Base-by-base conservation (phyloP, 768 basidiomycete species). In the Suillus discolor region DNA sequence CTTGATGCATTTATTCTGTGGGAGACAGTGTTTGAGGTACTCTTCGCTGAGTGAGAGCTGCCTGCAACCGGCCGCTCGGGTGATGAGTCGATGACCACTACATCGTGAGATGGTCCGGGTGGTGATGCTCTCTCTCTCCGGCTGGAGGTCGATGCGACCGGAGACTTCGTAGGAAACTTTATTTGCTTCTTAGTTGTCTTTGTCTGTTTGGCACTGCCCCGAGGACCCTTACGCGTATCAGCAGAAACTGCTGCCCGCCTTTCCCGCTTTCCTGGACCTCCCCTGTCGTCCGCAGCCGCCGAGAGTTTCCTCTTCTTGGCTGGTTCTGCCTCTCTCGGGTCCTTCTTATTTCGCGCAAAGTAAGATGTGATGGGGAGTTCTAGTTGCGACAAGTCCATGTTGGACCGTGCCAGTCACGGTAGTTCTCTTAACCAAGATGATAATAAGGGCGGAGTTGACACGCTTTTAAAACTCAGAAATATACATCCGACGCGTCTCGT, bases 381-480 rank as follows among this genome's bases (percentile, higher is more conserved):
- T 49, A 78, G 71, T 42, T 74, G 74, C 16, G 77, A 77, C 25
- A 77, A 63, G 41, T 77, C 74, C 77, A 76, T 75, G 28, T n/a
- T 25, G 44, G 44, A 47, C 42, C 16, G 7, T n/a, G 44, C 16
- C 41, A 38, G 38, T n/a, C n/a, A n/a, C n/a, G n/a, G n/a, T 6
- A 4, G 6, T 20, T 34, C n/a, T 31, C 34, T 49, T 62, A 49
- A 51, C 25, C 31, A n/a, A 34, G 2, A 39, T 8, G 42, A 9
- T 39, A 25, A 51, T 23, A 31, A 34, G 13, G 53, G 72, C 80
- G 79, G 80, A 81, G 79, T 73, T 76, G 74, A 73, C 81, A 76
- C 80, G 80, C 71, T 80, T 75, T 77, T 73, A 44, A 64, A 68
- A 20, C 70, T 73, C 80, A 73, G 78, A 57, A 65, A 34, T 71